Percentiles rank a stretch among this genome's conserved stretches.
These are phyloP conservation scores for Trametes coccinea DNA, from an alignment of 768 basidiomycete genomes.

Conservation along the genomic window DNA sequence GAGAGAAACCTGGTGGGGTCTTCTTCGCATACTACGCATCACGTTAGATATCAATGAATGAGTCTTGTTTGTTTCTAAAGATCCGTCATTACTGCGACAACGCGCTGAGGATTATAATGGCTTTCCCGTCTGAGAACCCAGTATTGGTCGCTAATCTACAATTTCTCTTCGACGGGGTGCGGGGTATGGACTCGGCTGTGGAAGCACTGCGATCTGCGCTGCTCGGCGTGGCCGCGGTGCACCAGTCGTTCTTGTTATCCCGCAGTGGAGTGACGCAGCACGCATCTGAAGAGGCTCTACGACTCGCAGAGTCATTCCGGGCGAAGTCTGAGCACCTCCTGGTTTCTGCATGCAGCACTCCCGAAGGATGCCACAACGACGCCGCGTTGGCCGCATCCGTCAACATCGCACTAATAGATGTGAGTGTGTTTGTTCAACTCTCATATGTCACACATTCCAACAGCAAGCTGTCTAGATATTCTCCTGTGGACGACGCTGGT, in stretches of 20 bases:
- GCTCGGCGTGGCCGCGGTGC: constrained; percentile 43
- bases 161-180: constrained; percentile 41
- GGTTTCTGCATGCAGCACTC: constrained; percentile 33
- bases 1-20: constrained; percentile 52
- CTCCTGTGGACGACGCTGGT: constrained; percentile 41
- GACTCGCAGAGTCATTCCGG: constrained; percentile 37
- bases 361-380: constrained; percentile 33
- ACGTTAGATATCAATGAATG: constrained; percentile 53
- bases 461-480: constrained; percentile 37
- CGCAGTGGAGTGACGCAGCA: constrained; percentile 29
- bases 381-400: constrained; percentile 31
- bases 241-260: constrained; percentile 44
- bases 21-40: constrained; percentile 46
- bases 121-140: constrained; percentile 44
- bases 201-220: constrained; percentile 43
- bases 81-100: constrained; percentile 46
- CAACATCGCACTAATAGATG: constrained; percentile 39
- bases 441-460: background rate
- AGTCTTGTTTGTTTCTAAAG: constrained; percentile 36
- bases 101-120: constrained; percentile 49
- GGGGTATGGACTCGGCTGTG: constrained; percentile 38
- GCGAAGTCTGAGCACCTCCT: constrained; percentile 39
- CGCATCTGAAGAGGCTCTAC: constrained; percentile 35
- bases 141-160: constrained; percentile 44
- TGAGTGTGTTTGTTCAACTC: constrained; percentile 28